A percentile compares a stretch with the other conserved stretches of the same genome.
Conservation (phyloP, 2,329 filamentous ascomycete genomes). For the Neofusicoccum laricinum region DNA sequence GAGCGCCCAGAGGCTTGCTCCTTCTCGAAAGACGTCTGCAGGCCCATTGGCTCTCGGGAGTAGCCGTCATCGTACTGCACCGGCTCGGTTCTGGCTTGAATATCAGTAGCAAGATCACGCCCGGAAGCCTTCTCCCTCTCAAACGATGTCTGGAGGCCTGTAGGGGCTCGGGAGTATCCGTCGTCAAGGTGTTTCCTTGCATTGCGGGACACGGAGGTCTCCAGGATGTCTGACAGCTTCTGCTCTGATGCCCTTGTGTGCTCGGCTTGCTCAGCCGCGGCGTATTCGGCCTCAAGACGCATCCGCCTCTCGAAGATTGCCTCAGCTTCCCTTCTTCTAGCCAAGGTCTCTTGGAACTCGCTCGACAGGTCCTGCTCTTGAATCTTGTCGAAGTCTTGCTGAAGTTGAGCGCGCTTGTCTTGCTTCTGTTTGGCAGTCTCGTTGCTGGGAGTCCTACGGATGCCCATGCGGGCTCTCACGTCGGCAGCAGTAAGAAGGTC, state of each 20-base stretch:
- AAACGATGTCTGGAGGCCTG: conserved; percentile 21
- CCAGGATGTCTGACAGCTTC: conserved; percentile 15
- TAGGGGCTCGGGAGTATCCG: conserved; percentile 11
- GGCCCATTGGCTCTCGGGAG: conserved; percentile 18
- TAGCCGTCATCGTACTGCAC: conserved; percentile 17
- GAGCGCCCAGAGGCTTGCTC: conserved; percentile 16
- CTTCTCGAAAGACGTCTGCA: conserved; percentile 20
- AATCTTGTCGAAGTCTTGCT: conserved; percentile 25
- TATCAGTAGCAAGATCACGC: conserved; percentile 7
- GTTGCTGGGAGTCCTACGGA: conserved; percentile 18
- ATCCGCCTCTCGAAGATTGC: neutral
- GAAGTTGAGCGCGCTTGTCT: conserved; percentile 25
- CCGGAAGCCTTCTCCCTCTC: conserved; percentile 17
- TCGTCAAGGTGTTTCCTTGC: neutral
- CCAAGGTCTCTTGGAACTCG: neutral
- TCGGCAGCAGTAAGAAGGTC: conserved; percentile 41
- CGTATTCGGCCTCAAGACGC: neutral
- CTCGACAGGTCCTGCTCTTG: conserved; percentile 10
- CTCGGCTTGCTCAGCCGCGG: neutral
- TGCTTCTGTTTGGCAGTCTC: conserved; percentile 18
- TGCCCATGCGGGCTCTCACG: conserved; percentile 44
- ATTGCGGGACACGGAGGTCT: neutral
- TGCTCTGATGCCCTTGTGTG: neutral
- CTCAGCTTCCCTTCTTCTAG: conserved; percentile 16
- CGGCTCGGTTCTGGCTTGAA: neutral